These are phyloP conservation scores for Effrenium voratum DNA, from an alignment of 73 alveolate genomes.

Conservation along the genomic window DNA sequence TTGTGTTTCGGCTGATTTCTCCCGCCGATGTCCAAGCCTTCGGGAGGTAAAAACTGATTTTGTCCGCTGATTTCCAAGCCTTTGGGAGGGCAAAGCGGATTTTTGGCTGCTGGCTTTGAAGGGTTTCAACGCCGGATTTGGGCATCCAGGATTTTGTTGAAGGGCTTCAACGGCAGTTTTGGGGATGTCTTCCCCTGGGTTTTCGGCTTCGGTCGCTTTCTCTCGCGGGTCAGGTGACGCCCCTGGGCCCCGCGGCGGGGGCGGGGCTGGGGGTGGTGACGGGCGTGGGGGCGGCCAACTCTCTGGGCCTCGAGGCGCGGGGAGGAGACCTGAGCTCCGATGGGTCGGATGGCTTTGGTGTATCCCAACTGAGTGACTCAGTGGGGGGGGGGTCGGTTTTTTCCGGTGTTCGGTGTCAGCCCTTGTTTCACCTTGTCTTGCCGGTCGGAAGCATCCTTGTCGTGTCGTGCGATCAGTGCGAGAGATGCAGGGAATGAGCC, in stretches of 20 bases:
- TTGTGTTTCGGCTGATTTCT: too few relatives aligned
- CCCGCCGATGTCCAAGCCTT: too few relatives aligned
- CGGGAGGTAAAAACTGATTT: too few relatives aligned
- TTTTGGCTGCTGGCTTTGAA: too few relatives aligned
- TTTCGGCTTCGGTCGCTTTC: too few relatives aligned
- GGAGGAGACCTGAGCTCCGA: background rate
- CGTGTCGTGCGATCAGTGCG: background rate
- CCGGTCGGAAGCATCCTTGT: background rate
- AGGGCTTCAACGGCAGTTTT: too few relatives aligned
- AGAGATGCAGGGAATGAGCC: background rate
- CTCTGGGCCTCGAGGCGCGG: slow-evolving; percentile 71
- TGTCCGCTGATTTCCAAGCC: too few relatives aligned
- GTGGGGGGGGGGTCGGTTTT: background rate
- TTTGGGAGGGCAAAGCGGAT: too few relatives aligned
- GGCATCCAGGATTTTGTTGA: too few relatives aligned
- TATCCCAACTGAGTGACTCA: background rate
- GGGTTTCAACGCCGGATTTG: too few relatives aligned
- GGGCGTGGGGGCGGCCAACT: slow-evolving; percentile 89
- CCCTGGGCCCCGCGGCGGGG: slow-evolving; percentile 77
- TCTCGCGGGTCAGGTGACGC: slow-evolving; percentile 14
- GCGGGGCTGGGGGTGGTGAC: slow-evolving; percentile 86
- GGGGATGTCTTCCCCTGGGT: too few relatives aligned
- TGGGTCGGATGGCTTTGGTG: background rate
- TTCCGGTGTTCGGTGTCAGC: background rate
- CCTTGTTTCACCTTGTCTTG: background rate